Evolutionary conservation across 164 flowering plant genomes (phyloP).

Genomic region (Nymphaea colorata): DNA sequence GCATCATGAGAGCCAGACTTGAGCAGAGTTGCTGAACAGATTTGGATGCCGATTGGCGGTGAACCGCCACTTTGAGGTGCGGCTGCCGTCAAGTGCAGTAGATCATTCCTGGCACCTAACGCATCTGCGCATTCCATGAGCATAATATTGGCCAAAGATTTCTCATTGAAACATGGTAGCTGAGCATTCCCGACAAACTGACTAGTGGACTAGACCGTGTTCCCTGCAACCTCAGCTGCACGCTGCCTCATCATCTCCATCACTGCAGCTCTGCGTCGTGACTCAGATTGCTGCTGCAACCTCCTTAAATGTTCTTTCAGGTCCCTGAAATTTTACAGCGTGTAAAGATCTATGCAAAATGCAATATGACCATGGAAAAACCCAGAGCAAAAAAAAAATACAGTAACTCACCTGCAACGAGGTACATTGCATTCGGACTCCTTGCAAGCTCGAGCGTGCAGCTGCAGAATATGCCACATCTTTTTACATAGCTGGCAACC

Average conservation of each 20-base stretch:
- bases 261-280: conserved; percentile 93
- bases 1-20: background rate
- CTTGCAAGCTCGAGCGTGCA: conserved; percentile 97
- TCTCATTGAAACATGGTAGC: background rate
- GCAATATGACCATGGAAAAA: background rate
- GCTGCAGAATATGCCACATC: conserved; percentile 98
- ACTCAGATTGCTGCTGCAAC: conserved; percentile 89
- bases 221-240: conserved; percentile 90
- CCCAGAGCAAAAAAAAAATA: no score
- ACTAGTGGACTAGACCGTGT: conserved; percentile 26
- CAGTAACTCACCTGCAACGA: conserved; percentile 69
- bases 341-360: background rate
- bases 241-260: conserved; percentile 99
- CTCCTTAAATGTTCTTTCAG: conserved; percentile 81
- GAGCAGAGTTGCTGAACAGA: background rate
- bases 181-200: background rate
- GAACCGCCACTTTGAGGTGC: background rate
- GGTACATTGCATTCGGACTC: conserved; percentile 90
- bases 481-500: conserved; percentile 92
- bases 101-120: background rate
- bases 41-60: no score
- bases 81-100: background rate
- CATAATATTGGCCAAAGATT: background rate
- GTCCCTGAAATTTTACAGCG: conserved; percentile 44
- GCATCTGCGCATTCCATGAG: background rate